Evolutionary conservation across 352 stramenopile genomes (phyloP), one percentile per base, ranked within the genome.

Genomic region (Phytophthora pini): DNA sequence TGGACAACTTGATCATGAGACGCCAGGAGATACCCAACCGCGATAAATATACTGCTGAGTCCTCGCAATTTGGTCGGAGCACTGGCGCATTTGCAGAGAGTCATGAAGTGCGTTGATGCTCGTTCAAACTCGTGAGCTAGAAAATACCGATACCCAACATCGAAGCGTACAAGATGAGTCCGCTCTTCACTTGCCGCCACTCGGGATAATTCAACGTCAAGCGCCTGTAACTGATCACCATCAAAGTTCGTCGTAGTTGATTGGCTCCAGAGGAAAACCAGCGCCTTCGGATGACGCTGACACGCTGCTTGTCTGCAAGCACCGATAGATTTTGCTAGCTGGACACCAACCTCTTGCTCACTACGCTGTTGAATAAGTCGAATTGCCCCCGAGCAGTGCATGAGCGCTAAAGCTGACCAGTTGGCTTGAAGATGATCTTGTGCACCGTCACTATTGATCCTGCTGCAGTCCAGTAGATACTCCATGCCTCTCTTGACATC

Each of bases 11-110:
- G 13, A 50, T 29, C 46, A 20, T 54, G 46, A 15, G 44, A 34
- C 5, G 49, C 32, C 12, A 78, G 29, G 22, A 85, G 48, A 44
- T 81, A 76, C 15, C 47, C 61, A 17, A 63, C 65, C 2, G 74
- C 76, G 43, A 81, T 27, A 34, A 85, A 85, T 15, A 82, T 47
- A 32, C 76, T 79, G 24, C 68, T 68, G 15, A 85, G 61, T 15
- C 76, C 74, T 27, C 76, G 74, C 17, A 82, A 48, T 39, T 78
- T 82, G 22, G 49, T 38, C 6, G 74, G 74, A 4, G 76, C 76
- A 15, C 54, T 80, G 12, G 58, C 12, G 27, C 68, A 80, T 39
- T 71, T 79, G 61, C 70, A 80, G 43, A 84, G 68, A 1, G 46
- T 22, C 49, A 60, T 76, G 17, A 84, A 82, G 20, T 79, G 61